Percentiles rank a stretch among this genome's conserved stretches.
Conservation (phyloP, 2,329 filamentous ascomycete genomes). For the Hymenoscyphus salicellus region DNA sequence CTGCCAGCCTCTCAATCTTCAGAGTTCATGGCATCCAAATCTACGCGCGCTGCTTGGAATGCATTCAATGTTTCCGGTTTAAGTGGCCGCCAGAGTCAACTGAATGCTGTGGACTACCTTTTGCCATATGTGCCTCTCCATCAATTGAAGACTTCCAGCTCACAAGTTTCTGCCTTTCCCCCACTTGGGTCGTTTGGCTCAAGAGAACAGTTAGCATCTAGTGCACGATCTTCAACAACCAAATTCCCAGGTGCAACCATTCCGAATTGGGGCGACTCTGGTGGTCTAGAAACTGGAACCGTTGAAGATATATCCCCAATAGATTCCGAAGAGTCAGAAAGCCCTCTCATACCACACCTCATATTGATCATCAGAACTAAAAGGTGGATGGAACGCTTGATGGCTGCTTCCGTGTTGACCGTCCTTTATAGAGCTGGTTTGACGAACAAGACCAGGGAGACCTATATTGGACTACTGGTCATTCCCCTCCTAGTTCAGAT, state of each 20-base stretch:
- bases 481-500: constrained; percentile 68
- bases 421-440: constrained; percentile 67
- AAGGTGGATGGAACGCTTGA: constrained; percentile 57
- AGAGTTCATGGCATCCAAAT: constrained; percentile 49
- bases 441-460: constrained; percentile 61
- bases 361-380: constrained; percentile 60
- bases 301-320: constrained; percentile 33
- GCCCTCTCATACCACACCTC: constrained; percentile 70
- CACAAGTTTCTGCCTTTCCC: constrained; percentile 49
- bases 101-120: constrained; percentile 62
- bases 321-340: constrained; percentile 61
- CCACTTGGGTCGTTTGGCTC: constrained; percentile 47
- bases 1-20: constrained; percentile 54
- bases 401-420: constrained; percentile 67
- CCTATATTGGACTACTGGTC: constrained; percentile 63
- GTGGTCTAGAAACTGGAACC: constrained; percentile 16
- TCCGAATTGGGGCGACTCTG: constrained; percentile 24
- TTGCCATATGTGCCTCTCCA: constrained; percentile 54
- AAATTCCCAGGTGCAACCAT: constrained; percentile 23
- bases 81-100: constrained; percentile 33
- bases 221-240: constrained; percentile 22
- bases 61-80: constrained; percentile 53
- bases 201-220: constrained; percentile 37
- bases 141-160: constrained; percentile 36
- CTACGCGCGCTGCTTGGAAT: constrained; percentile 50